A percentile compares a stretch with the other conserved stretches of the same genome.
Conservation (phyloP, 129 eudicot genomes). For the Flaveria ramosissima region DNA sequence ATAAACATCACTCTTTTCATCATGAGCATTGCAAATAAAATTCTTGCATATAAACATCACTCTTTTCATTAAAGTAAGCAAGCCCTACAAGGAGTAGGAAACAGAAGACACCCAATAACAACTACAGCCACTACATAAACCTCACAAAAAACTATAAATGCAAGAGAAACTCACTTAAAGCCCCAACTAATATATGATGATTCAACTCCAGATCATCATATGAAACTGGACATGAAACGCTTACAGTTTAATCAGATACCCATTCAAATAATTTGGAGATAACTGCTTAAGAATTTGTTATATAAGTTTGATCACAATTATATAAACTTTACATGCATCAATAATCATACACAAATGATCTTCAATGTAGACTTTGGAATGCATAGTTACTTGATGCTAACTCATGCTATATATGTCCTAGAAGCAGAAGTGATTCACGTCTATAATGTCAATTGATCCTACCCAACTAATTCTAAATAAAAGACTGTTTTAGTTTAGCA, state of each 20-base stretch:
- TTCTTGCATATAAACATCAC: too few species aligned
- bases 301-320: constrained; percentile 21
- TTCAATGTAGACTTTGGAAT: constrained; percentile 10
- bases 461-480: background rate
- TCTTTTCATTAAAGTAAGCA: constrained; percentile 5
- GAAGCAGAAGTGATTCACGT: constrained; percentile 11
- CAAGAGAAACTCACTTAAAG: constrained; percentile 6
- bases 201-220: background rate
- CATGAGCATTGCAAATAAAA: background rate
- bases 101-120: constrained; percentile 18
- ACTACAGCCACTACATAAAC: constrained; percentile 10
- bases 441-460: background rate
- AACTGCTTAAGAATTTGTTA: background rate
- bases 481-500: background rate
- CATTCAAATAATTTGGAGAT: constrained; percentile 7
- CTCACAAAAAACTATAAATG: constrained; percentile 4
- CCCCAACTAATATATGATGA: constrained; percentile 12
- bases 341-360: constrained; percentile 24
- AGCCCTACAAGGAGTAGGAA: background rate
- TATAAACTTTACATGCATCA: background rate
- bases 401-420: constrained; percentile 9
- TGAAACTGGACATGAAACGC: constrained; percentile 13
- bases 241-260: constrained; percentile 14
- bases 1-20: constrained; percentile 8
- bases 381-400: constrained; percentile 5